These are phyloP conservation scores for Malus orientalis DNA, from an alignment of 306 rosid species.

Conservation along the genomic window DNA sequence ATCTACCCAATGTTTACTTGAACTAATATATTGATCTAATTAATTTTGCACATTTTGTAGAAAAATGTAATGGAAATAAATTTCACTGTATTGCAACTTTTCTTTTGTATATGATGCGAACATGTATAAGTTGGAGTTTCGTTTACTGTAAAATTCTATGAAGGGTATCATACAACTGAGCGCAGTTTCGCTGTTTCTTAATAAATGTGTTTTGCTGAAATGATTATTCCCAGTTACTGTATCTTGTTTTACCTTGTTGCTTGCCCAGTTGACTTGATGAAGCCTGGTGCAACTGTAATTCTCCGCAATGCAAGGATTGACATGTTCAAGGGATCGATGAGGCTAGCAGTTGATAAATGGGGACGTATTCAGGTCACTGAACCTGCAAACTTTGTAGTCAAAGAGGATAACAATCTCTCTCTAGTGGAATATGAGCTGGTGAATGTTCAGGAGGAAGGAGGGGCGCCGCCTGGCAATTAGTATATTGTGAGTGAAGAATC, in stretches of 20 bases:
- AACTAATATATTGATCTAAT: not conserved
- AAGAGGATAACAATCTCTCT: conserved; percentile 63
- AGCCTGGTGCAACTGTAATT: conserved; percentile 40
- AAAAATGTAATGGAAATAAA: not conserved
- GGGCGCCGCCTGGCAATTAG: not conserved
- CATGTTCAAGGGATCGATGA: conserved; percentile 73
- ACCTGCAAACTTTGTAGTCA: conserved; percentile 38
- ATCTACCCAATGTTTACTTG: not conserved
- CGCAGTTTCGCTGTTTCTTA: not conserved
- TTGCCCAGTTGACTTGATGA: conserved; percentile 41
- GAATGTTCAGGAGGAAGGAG: conserved; percentile 39
- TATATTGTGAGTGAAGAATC: conserved; percentile 13
- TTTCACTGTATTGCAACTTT: not conserved
- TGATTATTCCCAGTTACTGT: not conserved
- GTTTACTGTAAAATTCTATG: not conserved
- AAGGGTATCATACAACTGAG: not conserved
- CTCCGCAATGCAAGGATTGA: conserved; percentile 57
- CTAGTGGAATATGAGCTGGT: conserved; percentile 52
- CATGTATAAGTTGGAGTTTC: not conserved
- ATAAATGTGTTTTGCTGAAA: not conserved
- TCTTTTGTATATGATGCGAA: not conserved
- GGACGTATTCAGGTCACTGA: conserved; percentile 54
- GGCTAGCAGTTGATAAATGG: conserved; percentile 68
- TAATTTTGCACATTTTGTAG: not conserved
- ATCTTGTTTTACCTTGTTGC: not conserved